Conservation (phyloP, 176 grass and related monocot species). For the Zea mays region Zm-B73-REFERENCE-NAM-5.0 NC_050096.1:24113001-24113500, state of each 20-base stretch:
- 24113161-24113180: slow-evolving; percentile 74
- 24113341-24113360: slow-evolving; percentile 54
- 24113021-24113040: slow-evolving; percentile 69
- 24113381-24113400: slow-evolving; percentile 69
- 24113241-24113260: slow-evolving; percentile 74
- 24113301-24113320: slow-evolving; percentile 58
- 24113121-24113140: slow-evolving; percentile 54
- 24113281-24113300: slow-evolving; percentile 61
- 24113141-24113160: slow-evolving; percentile 51
- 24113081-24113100: slow-evolving; percentile 78
- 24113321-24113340: slow-evolving; percentile 66
- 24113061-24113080: slow-evolving; percentile 87
- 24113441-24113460: slow-evolving; percentile 83
- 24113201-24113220: slow-evolving; percentile 46
- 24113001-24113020: slow-evolving; percentile 61
- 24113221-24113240: slow-evolving; percentile 56
- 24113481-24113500: slow-evolving; percentile 57
- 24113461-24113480: slow-evolving; percentile 71
- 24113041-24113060: slow-evolving; percentile 78
- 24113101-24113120: slow-evolving; percentile 58
- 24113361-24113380: slow-evolving; percentile 66
- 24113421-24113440: slow-evolving; percentile 58
- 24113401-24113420: slow-evolving; percentile 60
- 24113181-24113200: slow-evolving; percentile 76
- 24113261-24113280: slow-evolving; percentile 62